A percentile compares a stretch with the other conserved stretches of the same genome.
Conservation (phyloP, 1,139 yeast genomes). For the Magnusiomyces tetraspermus region DNA sequence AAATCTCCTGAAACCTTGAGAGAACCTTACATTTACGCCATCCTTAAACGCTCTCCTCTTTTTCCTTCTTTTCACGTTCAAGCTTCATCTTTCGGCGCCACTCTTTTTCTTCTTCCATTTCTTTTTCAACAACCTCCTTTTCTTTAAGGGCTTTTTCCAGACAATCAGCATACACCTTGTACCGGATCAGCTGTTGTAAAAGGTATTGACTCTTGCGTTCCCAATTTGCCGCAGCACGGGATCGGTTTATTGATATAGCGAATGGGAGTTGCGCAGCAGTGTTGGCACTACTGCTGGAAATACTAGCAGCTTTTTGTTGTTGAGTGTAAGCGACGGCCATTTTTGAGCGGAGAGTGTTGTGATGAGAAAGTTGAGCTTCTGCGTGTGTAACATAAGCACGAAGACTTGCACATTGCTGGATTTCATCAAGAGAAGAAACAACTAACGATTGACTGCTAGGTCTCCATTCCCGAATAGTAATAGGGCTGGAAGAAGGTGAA, state of each 20-base stretch:
- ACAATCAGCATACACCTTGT: slow-evolving; percentile 25
- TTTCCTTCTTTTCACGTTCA: not conserved
- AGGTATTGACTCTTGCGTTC: slow-evolving; percentile 28
- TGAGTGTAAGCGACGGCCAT: slow-evolving; percentile 21
- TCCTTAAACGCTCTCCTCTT: not conserved
- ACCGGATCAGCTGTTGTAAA: slow-evolving; percentile 27
- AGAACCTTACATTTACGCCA: no score
- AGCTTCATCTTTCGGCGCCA: not conserved
- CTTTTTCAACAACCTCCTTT: slow-evolving; percentile 5
- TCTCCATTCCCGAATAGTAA: slow-evolving; percentile 27
- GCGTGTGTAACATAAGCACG: slow-evolving; percentile 24
- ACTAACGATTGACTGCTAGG: slow-evolving; percentile 28
- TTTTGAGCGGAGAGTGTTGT: slow-evolving; percentile 23
- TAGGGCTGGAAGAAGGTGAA: slow-evolving; percentile 15
- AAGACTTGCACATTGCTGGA: slow-evolving; percentile 25
- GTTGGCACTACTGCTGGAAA: not conserved
- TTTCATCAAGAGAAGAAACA: slow-evolving; percentile 28
- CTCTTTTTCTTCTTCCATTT: not conserved
- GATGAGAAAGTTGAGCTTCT: slow-evolving; percentile 25
- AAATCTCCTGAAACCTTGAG: no score
- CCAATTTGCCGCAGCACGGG: slow-evolving; percentile 29
- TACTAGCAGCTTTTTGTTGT: not conserved
- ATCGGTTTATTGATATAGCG: slow-evolving; percentile 12
- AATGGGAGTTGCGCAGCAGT: not conserved
- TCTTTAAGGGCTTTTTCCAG: slow-evolving; percentile 22